Percentiles rank a stretch among this genome's conserved stretches.
These are phyloP conservation scores for Phaseolus coccineus DNA, from an alignment of 331 rosid genomes.

Conservation along the genomic window DNA sequence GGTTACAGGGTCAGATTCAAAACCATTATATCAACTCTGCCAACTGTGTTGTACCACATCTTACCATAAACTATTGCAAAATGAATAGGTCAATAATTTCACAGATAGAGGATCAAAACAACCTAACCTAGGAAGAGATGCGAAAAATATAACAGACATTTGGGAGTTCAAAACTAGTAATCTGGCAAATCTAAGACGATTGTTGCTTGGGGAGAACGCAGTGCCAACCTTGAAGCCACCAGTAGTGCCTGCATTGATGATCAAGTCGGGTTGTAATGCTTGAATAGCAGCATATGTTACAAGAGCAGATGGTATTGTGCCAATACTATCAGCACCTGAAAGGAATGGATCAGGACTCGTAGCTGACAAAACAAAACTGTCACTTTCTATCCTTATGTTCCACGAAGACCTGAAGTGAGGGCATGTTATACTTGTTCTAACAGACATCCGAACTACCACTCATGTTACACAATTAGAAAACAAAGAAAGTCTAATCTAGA, in stretches of 20 bases:
- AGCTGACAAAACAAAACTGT: constrained; percentile 19
- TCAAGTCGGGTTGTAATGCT: constrained; percentile 82
- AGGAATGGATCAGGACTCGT: constrained; percentile 40
- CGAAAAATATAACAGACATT: constrained; percentile 11
- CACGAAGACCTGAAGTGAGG: no score
- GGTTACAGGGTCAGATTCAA: neutral
- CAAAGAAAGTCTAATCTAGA: neutral
- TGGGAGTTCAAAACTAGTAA: constrained; percentile 20
- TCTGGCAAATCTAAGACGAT: neutral
- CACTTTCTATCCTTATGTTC: no score
- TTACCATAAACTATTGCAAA: neutral
- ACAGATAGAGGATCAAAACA: neutral
- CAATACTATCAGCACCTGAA: constrained; percentile 94
- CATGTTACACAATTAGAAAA: constrained; percentile 30
- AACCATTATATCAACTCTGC: constrained; percentile 8
- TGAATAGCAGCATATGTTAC: constrained; percentile 91
- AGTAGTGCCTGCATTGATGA: constrained; percentile 95
- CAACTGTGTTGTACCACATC: neutral
- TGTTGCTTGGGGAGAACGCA: constrained; percentile 12
- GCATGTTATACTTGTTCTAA: constrained; percentile 24
- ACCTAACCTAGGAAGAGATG: constrained; percentile 16
- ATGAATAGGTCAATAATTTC: neutral
- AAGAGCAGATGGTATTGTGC: constrained; percentile 84
- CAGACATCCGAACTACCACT: neutral
- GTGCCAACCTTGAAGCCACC: constrained; percentile 86